phyloP scores from a whole-genome alignment of 2,329 filamentous ascomycete genomes.

The Tolypocladium nubicola region DNA sequence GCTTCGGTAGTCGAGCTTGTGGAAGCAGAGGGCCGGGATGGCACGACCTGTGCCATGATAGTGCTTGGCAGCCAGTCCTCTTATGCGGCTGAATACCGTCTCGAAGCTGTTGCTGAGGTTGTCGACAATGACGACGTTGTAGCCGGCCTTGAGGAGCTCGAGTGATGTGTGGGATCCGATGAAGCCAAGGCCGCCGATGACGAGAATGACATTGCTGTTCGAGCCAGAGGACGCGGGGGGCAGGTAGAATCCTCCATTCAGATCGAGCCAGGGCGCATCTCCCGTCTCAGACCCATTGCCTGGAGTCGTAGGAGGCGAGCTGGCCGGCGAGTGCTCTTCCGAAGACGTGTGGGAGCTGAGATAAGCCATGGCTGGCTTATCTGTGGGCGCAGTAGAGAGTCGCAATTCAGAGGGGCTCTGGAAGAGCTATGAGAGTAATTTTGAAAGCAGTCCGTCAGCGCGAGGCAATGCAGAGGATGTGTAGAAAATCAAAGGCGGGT shows the following conservation, averaged over 20 bases:
- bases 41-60: conserved; percentile 12
- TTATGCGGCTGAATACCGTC: conserved; percentile 9
- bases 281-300: conserved; percentile 9
- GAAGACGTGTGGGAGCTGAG: conserved; percentile 6
- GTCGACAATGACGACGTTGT: conserved; percentile 40
- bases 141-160: conserved; percentile 40
- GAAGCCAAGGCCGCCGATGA: conserved; percentile 43
- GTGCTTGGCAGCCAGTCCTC: conserved; percentile 15
- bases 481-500: neutral
- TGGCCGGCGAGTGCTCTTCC: conserved; percentile 5
- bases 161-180: conserved; percentile 46
- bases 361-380: conserved; percentile 5
- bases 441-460: neutral
- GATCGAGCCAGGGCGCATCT: neutral
- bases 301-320: conserved; percentile 9
- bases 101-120: conserved; percentile 33
- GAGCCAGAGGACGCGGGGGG: neutral
- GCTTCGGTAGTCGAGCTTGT: conserved; percentile 27
- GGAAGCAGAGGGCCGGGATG: conserved; percentile 19
- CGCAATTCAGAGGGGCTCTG: neutral
- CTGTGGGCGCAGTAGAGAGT: neutral
- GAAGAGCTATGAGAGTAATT: neutral
- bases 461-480: neutral
- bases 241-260: neutral
- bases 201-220: conserved; percentile 25